Base-by-base conservation (phyloP, 257 asterid genomes). In the Linderniella brevidens region DNA sequence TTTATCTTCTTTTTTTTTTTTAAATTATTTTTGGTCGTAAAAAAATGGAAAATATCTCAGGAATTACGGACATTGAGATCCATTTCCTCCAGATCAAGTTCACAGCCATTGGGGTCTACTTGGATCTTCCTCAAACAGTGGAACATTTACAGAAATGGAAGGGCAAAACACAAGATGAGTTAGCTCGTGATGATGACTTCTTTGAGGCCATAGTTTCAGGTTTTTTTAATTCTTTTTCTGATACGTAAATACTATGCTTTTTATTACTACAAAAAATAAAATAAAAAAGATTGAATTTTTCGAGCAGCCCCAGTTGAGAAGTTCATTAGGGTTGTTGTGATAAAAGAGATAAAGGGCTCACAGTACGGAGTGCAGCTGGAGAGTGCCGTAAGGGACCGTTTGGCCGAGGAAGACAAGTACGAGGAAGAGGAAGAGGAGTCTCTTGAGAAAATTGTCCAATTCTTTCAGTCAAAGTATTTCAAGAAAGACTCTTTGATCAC, bases 331-430 rank as follows among this genome's bases (percentile, higher is more conserved):
- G 68, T 90, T 37, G 96, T 85, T 56, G 92, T 85, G 76, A 85
- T 90, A 3, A 90, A 90, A 64, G 99, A 90, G 81, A 85, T 90
- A 53, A 85, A 90, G 58, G 99, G 99, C 0, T 81, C 96, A 1
- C 94, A 90, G 42, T 81, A 68, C n/a, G 96, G 86, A 14, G 80
- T 72, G 50, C 96, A 77, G 63, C 64, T 85, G 35, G 96, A 90
- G 73, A 72, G 66, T 36, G 66, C 79, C 0, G 85, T 81, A 8
- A 77, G 93, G 70, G 93, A 81, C 53, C 75, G 87, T 25, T 68
- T 90, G 72, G 93, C 84, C 3, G 88, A 64, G 0, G 74, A 60
- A 1, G 96, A 85, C 54, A 73, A 73, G 49, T 90, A 62, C 29
- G 93, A 90, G 42, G 96, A 90, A 3, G 92, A 84, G 0, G 98